phyloP scores from a whole-genome alignment of 2,329 filamentous ascomycete genomes.

The Thelonectria discophora region DNA sequence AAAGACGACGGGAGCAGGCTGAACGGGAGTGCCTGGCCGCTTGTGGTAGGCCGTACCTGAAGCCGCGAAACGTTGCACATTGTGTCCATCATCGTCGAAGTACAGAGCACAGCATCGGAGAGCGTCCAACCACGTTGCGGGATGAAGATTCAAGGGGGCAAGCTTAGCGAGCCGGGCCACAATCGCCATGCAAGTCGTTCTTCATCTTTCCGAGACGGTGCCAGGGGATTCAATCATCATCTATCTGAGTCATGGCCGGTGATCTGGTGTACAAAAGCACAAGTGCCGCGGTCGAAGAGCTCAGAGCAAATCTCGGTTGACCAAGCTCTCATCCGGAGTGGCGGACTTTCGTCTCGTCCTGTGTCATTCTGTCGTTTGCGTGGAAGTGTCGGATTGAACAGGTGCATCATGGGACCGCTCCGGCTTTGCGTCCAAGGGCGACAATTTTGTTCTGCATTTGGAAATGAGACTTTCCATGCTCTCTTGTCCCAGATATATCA shows the following conservation, averaged over 20 bases:
- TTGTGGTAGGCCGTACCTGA: background rate
- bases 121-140: background rate
- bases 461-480: background rate
- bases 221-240: background rate
- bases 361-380: background rate
- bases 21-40: conserved; percentile 1
- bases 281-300: background rate
- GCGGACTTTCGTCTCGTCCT: background rate
- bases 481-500: background rate
- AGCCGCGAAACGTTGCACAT: background rate
- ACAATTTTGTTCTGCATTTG: background rate
- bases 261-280: background rate
- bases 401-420: background rate
- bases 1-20: background rate
- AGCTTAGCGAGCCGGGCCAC: conserved; percentile 4
- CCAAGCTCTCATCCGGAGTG: background rate
- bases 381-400: background rate
- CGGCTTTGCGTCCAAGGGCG: too few species aligned
- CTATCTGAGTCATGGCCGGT: background rate
- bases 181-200: background rate
- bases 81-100: background rate
- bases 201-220: conserved; percentile 5
- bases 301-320: background rate
- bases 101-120: conserved; percentile 5
- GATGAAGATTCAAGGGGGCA: background rate